Base-by-base conservation (phyloP, 495 filamentous ascomycete species). In the Cercophora sp. region DNA sequence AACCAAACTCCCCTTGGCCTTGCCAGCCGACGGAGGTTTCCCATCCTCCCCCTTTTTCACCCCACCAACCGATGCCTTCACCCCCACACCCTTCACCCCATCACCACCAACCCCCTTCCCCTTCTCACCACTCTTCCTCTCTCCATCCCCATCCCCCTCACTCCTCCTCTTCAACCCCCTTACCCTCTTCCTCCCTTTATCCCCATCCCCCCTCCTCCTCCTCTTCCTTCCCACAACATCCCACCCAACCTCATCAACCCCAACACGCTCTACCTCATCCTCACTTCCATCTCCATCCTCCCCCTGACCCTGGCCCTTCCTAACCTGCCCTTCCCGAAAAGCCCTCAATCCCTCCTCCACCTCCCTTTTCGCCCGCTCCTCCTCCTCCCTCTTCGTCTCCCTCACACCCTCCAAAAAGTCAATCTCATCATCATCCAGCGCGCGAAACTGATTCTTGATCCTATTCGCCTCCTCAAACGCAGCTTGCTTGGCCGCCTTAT, bases 401-500 rank as follows among this genome's bases (percentile, higher is more conserved):
- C 85, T 70, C 13, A 96, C 80, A 1, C 80, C 85, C 52, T 94
- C 91, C 13, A 97, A 70, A 61, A 95, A 98, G 3, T 95, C 91
- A 54, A 93, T 79, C 70, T 98, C 93, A 61, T 94, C 91, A 55
- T 96, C 89, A 62, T 97, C 91, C 31, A 98, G 80, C 8, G 89
- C 80, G 48, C 91, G 86, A 73, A 96, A 98, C 73, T 97, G 93
- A 66, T 97, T 96, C 68, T 86, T 87, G 39, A 98, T 68, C 53
- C 85, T 81, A 51, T 81, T 81, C 57, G 87, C 85, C 69, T 98
- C 94, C 68, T 96, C 92, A 68, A 96, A 96, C 44, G 89, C 90
- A 62, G 95, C 91, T 72, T 97, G 90, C 69, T 97, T 97, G 57
- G 89, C 89, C 65, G 87, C 90, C 83, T 97, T 97, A 66, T 97